phyloP scores from a whole-genome alignment of 164 flowering plant species.

The Malania oleifera region DNA sequence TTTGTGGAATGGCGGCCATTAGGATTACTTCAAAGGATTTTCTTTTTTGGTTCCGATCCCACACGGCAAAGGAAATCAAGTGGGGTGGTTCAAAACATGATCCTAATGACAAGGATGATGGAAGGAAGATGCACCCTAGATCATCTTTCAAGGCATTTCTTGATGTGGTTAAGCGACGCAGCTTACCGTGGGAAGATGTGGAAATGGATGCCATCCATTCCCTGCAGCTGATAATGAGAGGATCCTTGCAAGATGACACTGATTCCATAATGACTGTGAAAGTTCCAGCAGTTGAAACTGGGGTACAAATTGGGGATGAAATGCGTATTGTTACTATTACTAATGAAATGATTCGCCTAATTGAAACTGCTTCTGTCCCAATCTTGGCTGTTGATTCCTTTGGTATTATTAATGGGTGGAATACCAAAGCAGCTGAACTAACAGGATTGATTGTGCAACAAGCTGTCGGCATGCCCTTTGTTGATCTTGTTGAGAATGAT shows the following conservation, averaged over 20 bases:
- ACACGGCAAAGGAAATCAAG: conserved; percentile 66
- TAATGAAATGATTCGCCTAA: conserved; percentile 76
- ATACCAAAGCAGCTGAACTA: conserved; percentile 58
- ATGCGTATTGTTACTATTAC: conserved; percentile 47
- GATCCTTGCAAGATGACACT: conserved; percentile 48
- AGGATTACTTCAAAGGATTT: conserved; percentile 53
- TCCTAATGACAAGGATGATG: conserved; percentile 61
- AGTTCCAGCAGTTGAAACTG: conserved; percentile 36
- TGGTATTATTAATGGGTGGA: conserved; percentile 72
- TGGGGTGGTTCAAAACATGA: conserved; percentile 91
- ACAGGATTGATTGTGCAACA: conserved; percentile 53
- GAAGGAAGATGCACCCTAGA: conserved; percentile 75
- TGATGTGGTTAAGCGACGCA: conserved; percentile 67
- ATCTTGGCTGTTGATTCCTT: conserved; percentile 66
- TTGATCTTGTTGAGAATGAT: conserved; percentile 45
- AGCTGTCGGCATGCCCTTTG: conserved; percentile 56
- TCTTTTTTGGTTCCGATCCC: conserved; percentile 80
- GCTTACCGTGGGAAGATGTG: conserved; percentile 80
- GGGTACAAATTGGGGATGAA: conserved; percentile 42
- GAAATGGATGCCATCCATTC: conserved; percentile 94
- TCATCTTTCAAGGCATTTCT: conserved; percentile 86
- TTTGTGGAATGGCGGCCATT: conserved; percentile 77
- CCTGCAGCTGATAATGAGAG: conserved; percentile 71
- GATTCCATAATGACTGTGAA: conserved; percentile 39
- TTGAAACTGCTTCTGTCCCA: conserved; percentile 78